These are phyloP conservation scores for Trichaptum fuscoviolaceum DNA, from an alignment of 768 basidiomycete genomes.

Conservation along the genomic window DNA sequence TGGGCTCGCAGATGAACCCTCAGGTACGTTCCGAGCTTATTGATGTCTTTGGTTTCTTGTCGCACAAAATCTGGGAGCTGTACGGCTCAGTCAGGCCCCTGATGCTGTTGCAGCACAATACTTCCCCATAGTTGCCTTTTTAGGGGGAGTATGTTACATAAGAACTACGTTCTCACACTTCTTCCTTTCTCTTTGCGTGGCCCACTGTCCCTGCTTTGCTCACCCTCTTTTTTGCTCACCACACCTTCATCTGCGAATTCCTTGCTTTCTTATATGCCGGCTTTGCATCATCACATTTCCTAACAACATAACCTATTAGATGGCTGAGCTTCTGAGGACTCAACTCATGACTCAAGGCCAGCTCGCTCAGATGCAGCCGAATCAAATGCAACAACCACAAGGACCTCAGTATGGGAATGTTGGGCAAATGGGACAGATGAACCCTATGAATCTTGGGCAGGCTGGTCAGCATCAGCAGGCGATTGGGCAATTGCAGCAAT, in stretches of 20 bases:
- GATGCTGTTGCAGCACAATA: not conserved
- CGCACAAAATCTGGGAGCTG: conserved; percentile 9
- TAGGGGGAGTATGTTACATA: conserved; percentile 15
- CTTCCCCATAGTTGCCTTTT: conserved; percentile 6
- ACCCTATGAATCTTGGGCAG: conserved; percentile 25
- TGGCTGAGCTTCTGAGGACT: conserved; percentile 40
- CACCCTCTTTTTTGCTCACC: conserved; percentile 9
- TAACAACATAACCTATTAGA: conserved; percentile 29
- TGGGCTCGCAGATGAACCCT: conserved; percentile 34
- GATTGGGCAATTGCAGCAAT: conserved; percentile 22
- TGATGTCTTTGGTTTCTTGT: conserved; percentile 2
- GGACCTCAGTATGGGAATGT: conserved; percentile 38
- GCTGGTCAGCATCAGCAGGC: conserved; percentile 33
- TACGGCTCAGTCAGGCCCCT: conserved; percentile 13
- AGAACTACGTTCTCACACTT: conserved; percentile 16
- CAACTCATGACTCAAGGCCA: conserved; percentile 33
- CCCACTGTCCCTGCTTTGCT: conserved; percentile 7
- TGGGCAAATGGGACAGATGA: conserved; percentile 24
- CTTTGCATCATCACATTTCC: conserved; percentile 16
- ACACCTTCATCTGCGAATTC: conserved; percentile 7
- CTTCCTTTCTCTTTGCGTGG: conserved; percentile 13
- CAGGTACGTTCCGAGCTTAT: conserved; percentile 38
- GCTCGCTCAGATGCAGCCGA: conserved; percentile 30
- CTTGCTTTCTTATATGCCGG: conserved; percentile 4
- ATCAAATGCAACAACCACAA: conserved; percentile 29